A percentile compares a stretch with the other conserved stretches of the same genome.
Evolutionary conservation across 148 eudicot genomes (phyloP).

Genomic region (Rhododendron simsii): DNA sequence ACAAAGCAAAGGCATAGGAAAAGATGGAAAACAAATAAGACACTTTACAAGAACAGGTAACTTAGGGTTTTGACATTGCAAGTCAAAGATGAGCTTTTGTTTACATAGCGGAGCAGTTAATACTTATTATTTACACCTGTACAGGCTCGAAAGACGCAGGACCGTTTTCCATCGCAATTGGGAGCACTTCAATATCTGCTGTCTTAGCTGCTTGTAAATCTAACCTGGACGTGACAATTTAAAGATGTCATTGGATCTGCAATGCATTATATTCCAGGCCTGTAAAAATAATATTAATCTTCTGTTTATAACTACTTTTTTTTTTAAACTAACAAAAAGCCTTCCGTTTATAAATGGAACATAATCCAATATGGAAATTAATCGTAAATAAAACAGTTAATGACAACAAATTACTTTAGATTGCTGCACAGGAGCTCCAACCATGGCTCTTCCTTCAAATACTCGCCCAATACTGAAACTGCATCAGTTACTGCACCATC

Average conservation of each 20-base stretch:
- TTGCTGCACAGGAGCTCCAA: constrained; percentile 68
- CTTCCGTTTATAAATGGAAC: neutral
- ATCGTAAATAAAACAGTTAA: neutral
- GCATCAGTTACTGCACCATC: constrained; percentile 61
- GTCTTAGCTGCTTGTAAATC: constrained; percentile 26
- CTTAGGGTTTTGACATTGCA: neutral
- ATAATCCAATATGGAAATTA: neutral
- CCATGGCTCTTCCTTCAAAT: constrained; percentile 93
- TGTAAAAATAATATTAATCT: neutral
- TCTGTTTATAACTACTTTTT: neutral
- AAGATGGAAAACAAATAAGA: neutral
- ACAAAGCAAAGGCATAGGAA: neutral
- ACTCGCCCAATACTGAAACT: constrained; percentile 73
- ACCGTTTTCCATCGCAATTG: constrained; percentile 10
- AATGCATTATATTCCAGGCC: neutral
- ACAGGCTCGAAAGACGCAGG: constrained; percentile 22
- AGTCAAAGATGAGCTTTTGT: neutral
- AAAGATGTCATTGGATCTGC: neutral
- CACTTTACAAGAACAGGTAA: neutral
- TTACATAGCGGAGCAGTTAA: neutral
- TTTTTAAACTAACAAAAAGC: neutral
- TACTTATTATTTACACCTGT: constrained; percentile 21
- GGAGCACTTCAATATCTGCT: constrained; percentile 8
- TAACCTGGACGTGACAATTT: constrained; percentile 27
- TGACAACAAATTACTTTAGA: constrained; percentile 47